Evolutionary conservation across 225 moss, liverwort and hornwort species (phyloP), one percentile per base, ranked within the genome.

Genomic region (Pseudoscleropodium purum): DNA sequence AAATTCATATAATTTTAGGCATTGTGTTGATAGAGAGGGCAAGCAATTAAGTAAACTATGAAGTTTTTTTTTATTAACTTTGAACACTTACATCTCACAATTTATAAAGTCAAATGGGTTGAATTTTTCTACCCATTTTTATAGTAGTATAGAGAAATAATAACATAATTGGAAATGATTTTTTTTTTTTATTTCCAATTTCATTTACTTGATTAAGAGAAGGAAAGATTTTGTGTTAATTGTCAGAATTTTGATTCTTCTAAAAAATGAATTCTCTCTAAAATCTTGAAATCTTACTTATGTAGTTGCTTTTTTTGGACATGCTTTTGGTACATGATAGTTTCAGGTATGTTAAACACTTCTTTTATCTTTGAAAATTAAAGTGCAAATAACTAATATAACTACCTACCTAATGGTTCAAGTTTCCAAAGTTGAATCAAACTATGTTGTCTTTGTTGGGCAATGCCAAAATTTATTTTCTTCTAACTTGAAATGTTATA

Each of bases 331-430:
- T 37, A 2, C 7, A 23, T n/a, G 13, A 23, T 21, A 7, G 12
- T 13, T 69, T n/a, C 0, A 13, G 13, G 4, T n/a, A 23, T 7
- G 12, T 13, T 13, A 68, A 3, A 7, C 16, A n/a, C 21, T 0
- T n/a, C n/a, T 7, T 23, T n/a, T 23, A 37, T 68, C 12, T 68
- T 68, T n/a, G 9, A n/a, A 68, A 37, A 37, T n/a, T 68, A 6
- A 11, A 23, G n/a, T n/a, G 23, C n/a, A n/a, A 23, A n/a, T 69
- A n/a, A 23, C 13, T 69, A n/a, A 7, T 2, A 21, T n/a, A n/a
- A 69, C 11, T 37, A n/a, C n/a, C 36, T n/a, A 69, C 0, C 7
- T 7, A 69, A 23, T n/a, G 7, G 23, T 68, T 6, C 2, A 68
- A 68, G 8, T 68, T 68, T 0, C 37, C 6, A 68, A 37, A 69